Conservation (phyloP, 2,329 filamentous ascomycete species). For the Exophiala viscosa region DNA sequence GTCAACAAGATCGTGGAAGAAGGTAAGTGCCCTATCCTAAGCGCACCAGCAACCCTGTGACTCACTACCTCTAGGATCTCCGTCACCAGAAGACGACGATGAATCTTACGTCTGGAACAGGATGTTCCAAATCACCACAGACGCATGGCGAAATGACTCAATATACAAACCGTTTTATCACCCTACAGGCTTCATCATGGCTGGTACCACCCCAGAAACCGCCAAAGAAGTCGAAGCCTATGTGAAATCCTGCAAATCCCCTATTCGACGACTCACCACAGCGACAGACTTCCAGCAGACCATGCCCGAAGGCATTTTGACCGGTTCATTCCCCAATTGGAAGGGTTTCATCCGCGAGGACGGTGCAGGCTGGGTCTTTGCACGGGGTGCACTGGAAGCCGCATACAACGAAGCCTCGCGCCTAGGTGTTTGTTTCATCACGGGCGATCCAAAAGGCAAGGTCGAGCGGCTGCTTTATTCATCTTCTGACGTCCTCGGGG, state of each 20-base stretch:
- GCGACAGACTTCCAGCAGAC: constrained; percentile 45
- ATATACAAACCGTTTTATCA: constrained; percentile 45
- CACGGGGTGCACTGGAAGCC: constrained; percentile 46
- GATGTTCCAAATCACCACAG: constrained; percentile 31
- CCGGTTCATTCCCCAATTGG: constrained; percentile 44
- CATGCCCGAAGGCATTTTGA: constrained; percentile 50
- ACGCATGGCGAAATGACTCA: constrained; percentile 44
- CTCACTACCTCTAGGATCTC: not conserved
- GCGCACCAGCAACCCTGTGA: no score
- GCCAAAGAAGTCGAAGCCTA: constrained; percentile 38
- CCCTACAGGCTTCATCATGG: constrained; percentile 42
- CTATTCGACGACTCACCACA: not conserved
- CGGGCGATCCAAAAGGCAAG: constrained; percentile 37
- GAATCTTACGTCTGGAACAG: constrained; percentile 11
- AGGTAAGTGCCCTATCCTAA: not conserved
- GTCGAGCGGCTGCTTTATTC: constrained; percentile 37
- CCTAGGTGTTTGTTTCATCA: constrained; percentile 48
- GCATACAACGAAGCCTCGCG: constrained; percentile 44
- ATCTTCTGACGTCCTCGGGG: constrained; percentile 38
- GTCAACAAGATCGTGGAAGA: constrained; percentile 44
- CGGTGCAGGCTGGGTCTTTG: constrained; percentile 53
- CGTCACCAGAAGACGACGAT: constrained; percentile 5
- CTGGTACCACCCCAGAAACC: constrained; percentile 40
- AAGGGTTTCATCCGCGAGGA: constrained; percentile 39
- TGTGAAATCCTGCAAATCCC: not conserved